Base-by-base conservation (phyloP, 805 yeast genomes). In the Metschnikowia cerradonensis region DNA sequence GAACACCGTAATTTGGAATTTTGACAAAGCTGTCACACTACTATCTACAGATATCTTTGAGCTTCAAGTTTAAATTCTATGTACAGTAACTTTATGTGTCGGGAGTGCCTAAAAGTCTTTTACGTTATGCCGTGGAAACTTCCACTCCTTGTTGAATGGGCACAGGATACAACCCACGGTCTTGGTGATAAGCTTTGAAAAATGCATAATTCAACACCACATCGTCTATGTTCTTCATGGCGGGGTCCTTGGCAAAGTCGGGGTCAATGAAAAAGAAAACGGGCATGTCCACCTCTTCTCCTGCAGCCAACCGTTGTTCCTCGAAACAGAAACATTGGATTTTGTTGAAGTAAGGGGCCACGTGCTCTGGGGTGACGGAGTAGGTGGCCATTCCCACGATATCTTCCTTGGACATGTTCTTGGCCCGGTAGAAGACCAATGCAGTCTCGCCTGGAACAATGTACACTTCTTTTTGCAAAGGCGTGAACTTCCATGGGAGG, bases 261-360 rank as follows among this genome's bases (percentile, higher is more conserved):
- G 98, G 98, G 65, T 91, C 98, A 41, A 91, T 88, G 68, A 91
- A 91, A 79, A 91, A 94, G 72, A 94, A 94, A 7, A 94, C 89
- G 0, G 99, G 99, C 99, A 94, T 94, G 65, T 94, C 99, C 15
- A 94, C 96, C 65, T 94, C 97, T 70, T 94, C 99, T 7, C 97
- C 97, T 2, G 97, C 96, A 49, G 83, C 79, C 56, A 94, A 75
- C 67, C 88, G 81, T 68, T 94, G 99, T 67, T 94, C 99, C 72
- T 94, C 99, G 64, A 94, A 94, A 65, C 99, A 94, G 72, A 94
- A 94, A 68, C 99, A 94, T 68, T 94, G 99, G 62, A 94, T 94
- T 70, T 94, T 94, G 73, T 90, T 90, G 74, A 94, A 94, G 69
- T 92, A 94, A 4, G 90, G 96, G 0, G 98, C 96, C 6, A 94